Evolutionary conservation across 129 eudicot species (phyloP).

Genomic region (Artemisia argyi): DNA sequence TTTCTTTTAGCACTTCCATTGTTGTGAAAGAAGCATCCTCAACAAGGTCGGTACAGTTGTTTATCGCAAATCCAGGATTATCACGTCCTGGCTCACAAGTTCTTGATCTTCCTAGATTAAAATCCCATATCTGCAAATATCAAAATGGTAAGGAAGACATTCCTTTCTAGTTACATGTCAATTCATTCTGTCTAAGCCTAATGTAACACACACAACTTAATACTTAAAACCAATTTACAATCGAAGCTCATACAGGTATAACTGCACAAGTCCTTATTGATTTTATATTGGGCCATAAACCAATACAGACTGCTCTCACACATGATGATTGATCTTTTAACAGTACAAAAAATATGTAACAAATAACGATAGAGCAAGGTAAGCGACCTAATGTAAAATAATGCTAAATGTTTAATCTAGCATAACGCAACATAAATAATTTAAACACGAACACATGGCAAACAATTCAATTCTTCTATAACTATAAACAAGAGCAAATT

Average conservation of each 20-base stretch:
- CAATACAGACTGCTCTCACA: neutral
- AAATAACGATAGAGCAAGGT: conserved; percentile 6
- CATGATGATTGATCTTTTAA: conserved; percentile 8
- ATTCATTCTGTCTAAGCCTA: conserved; percentile 15
- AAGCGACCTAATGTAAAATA: neutral
- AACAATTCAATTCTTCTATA: neutral
- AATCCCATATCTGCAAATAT: conserved; percentile 90
- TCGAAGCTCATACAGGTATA: neutral
- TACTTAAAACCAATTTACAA: conserved; percentile 1
- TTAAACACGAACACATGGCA: neutral
- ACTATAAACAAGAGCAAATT: neutral
- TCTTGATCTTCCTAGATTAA: conserved; percentile 70
- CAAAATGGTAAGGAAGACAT: conserved; percentile 7
- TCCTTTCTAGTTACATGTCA: conserved; percentile 1
- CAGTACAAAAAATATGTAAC: neutral
- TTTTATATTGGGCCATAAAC: neutral
- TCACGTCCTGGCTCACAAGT: conserved; percentile 44
- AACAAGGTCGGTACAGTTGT: conserved; percentile 59
- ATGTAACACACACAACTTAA: conserved; percentile 9
- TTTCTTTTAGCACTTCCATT: conserved; percentile 49
- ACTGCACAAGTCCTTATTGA: conserved; percentile 12
- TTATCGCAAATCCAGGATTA: conserved; percentile 52
- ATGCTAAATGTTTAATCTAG: neutral
- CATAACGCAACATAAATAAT: too few species aligned
- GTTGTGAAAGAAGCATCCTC: conserved; percentile 58